A percentile compares a stretch with the other conserved stretches of the same genome.
Conservation (phyloP, 352 stramenopile species). For the Phytophthora foliorum region DNA sequence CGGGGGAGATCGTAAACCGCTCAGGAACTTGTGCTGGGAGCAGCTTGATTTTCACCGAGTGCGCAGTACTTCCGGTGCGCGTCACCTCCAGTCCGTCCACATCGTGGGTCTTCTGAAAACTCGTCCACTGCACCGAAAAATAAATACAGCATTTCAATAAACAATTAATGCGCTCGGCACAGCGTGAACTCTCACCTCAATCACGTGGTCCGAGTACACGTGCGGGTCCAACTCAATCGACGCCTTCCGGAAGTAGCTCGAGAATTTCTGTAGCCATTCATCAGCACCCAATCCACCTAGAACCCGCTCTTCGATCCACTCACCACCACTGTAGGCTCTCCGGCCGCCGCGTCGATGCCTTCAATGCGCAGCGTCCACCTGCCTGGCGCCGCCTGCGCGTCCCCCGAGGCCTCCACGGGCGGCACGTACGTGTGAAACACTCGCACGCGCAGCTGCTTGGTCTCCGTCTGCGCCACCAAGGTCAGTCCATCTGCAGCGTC, state of each 20-base stretch:
- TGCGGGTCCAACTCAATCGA: conserved; percentile 79
- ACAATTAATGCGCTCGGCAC: not conserved
- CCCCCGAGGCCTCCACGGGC: conserved; percentile 46
- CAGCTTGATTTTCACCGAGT: conserved; percentile 78
- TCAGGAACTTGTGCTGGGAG: conserved; percentile 65
- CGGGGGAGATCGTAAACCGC: conserved; percentile 65
- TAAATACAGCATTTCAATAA: not conserved
- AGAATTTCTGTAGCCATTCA: conserved; percentile 63
- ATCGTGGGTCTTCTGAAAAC: conserved; percentile 78
- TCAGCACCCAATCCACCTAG: conserved; percentile 7
- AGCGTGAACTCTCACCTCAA: conserved; percentile 49
- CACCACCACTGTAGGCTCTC: conserved; percentile 49
- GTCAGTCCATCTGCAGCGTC: not conserved
- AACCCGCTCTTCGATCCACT: not conserved
- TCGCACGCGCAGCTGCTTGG: conserved; percentile 62
- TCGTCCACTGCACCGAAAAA: conserved; percentile 65
- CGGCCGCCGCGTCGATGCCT: conserved; percentile 48
- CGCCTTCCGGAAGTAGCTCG: conserved; percentile 80
- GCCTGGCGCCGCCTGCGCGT: conserved; percentile 42
- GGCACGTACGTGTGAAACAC: conserved; percentile 74
- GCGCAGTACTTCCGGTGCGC: conserved; percentile 53
- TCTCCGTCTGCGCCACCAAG: conserved; percentile 47
- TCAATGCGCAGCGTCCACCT: conserved; percentile 78
- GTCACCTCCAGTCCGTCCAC: conserved; percentile 70
- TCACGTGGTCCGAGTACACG: conserved; percentile 72